Evolutionary conservation across 2,329 filamentous ascomycete species (phyloP).

Genomic region (Aspergillus calidoustus): DNA sequence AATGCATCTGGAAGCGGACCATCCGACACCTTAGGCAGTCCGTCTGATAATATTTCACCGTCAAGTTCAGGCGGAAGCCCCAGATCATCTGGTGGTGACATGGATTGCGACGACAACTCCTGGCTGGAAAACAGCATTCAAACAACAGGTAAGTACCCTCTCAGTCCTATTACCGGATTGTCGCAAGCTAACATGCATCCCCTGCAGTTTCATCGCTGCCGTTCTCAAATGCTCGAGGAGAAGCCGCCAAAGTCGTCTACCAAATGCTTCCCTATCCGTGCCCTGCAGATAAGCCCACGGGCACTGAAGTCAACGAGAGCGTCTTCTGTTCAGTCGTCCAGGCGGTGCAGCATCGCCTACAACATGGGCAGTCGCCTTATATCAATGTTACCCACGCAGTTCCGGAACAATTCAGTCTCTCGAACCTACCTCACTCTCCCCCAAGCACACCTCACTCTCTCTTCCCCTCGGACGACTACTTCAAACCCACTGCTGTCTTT

Average conservation of each 20-base stretch:
- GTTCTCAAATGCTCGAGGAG: conserved; percentile 40
- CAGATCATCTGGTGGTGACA: conserved; percentile 34
- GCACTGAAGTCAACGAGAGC: conserved; percentile 36
- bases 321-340: conserved; percentile 61
- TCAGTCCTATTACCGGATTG: neutral
- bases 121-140: conserved; percentile 46
- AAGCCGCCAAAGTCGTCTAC: conserved; percentile 61
- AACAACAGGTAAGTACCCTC: conserved; percentile 38
- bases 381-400: conserved; percentile 69
- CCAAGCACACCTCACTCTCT: conserved; percentile 59
- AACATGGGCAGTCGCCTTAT: conserved; percentile 58
- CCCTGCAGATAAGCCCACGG: conserved; percentile 37
- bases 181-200: conserved; percentile 11
- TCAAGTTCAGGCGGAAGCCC: conserved; percentile 38
- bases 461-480: conserved; percentile 62
- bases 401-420: conserved; percentile 64
- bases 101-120: conserved; percentile 39
- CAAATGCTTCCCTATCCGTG: conserved; percentile 63
- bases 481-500: conserved; percentile 62
- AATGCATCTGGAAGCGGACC: conserved; percentile 32
- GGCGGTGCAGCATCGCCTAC: conserved; percentile 58
- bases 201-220: conserved; percentile 43
- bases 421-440: conserved; percentile 66
- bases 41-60: conserved; percentile 37
- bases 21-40: conserved; percentile 36